phyloP scores from a whole-genome alignment of 805 yeast species.

The Limtongia smithiae region DNA sequence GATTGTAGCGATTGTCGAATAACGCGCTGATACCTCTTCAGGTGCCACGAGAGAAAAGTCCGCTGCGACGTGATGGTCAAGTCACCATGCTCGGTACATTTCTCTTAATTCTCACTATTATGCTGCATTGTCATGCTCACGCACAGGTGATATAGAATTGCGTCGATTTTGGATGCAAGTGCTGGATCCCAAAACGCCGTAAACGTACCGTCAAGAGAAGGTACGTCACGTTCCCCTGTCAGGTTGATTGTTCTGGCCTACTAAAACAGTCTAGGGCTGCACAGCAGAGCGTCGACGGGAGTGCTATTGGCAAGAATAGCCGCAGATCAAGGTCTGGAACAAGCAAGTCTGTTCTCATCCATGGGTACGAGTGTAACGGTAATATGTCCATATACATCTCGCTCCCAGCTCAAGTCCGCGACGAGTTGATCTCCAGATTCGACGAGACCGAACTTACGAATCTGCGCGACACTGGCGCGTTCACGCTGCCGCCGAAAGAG shows the following conservation, averaged over 20 bases:
- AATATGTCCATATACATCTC: slow-evolving; percentile 45
- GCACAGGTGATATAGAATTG: slow-evolving; percentile 31
- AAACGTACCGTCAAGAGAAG: neutral
- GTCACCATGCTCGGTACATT: slow-evolving; percentile 52
- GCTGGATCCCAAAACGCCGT: slow-evolving; percentile 6
- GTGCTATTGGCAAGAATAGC: no score
- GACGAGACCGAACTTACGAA: slow-evolving; percentile 64
- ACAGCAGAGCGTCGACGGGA: no score
- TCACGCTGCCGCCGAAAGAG: slow-evolving; percentile 58
- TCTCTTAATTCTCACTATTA: neutral
- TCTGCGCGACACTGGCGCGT: slow-evolving; percentile 50
- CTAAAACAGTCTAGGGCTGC: no score
- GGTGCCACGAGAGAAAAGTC: slow-evolving; percentile 31
- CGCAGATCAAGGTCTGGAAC: no score
- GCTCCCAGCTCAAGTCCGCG: slow-evolving; percentile 31
- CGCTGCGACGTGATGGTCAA: slow-evolving; percentile 51
- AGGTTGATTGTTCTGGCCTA: no score
- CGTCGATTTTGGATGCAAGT: slow-evolving; percentile 33
- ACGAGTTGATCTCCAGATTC: slow-evolving; percentile 35
- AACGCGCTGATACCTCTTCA: neutral
- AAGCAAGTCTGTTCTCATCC: no score
- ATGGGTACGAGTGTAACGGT: slow-evolving; percentile 7
- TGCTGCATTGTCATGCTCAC: neutral
- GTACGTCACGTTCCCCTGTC: no score
- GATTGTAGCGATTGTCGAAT: neutral